Conservation (phyloP, 106 monocot genomes). For the Phalaenopsis equestris region DNA sequence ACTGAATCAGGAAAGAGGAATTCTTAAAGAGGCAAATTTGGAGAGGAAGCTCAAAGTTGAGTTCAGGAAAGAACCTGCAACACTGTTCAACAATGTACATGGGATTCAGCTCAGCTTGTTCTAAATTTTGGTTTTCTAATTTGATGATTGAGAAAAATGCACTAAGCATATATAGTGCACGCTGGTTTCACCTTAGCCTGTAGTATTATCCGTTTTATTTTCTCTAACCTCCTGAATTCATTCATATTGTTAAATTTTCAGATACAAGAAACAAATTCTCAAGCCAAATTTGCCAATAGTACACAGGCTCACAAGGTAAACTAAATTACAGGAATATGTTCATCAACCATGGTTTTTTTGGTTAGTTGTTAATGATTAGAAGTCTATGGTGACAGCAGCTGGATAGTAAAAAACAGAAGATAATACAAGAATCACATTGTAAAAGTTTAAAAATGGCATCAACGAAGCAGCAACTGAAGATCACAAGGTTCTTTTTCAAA, state of each 20-base stretch:
- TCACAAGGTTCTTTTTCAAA: slow-evolving; percentile 7
- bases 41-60: slow-evolving; percentile 32
- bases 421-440: slow-evolving; percentile 6
- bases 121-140: not conserved
- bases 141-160: not conserved
- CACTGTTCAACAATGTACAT: not conserved
- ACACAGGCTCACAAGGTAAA: not conserved
- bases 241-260: not conserved
- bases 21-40: slow-evolving; percentile 54
- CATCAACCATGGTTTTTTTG: not conserved
- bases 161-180: not conserved
- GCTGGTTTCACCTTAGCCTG: not conserved
- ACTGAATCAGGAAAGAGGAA: slow-evolving; percentile 37
- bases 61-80: slow-evolving; percentile 14
- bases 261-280: not conserved
- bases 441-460: slow-evolving; percentile 6
- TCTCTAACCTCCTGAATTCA: not conserved
- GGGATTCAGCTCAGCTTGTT: slow-evolving; percentile 12
- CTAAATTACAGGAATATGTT: not conserved
- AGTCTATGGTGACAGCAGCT: not conserved
- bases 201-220: too few species aligned
- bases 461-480: not conserved
- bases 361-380: not conserved
- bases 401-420: not conserved
- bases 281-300: not conserved